Percentiles rank a stretch among this genome's conserved stretches.
Evolutionary conservation across 805 yeast genomes (phyloP).

Genomic region (Starmerella vaccinii): DNA sequence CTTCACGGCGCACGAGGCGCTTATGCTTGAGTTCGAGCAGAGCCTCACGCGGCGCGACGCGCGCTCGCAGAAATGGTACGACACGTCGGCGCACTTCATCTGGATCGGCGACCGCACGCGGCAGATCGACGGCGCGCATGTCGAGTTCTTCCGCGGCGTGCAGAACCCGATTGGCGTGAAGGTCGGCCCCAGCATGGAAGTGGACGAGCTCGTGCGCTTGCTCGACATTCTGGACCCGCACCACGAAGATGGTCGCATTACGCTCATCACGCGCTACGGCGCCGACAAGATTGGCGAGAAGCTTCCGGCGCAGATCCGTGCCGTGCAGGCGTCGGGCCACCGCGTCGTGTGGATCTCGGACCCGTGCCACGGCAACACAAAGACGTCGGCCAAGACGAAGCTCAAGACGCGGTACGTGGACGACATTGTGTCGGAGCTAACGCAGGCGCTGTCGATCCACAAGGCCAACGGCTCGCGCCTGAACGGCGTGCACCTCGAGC

Average conservation of each 20-base stretch:
- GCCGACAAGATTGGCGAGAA: slow-evolving; percentile 30
- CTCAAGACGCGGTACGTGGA: slow-evolving; percentile 37
- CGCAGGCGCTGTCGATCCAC: slow-evolving; percentile 33
- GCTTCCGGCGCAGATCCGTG: slow-evolving; percentile 35
- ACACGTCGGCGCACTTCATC: slow-evolving; percentile 37
- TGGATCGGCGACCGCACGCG: slow-evolving; percentile 40
- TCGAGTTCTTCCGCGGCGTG: slow-evolving; percentile 37
- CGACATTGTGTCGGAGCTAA: slow-evolving; percentile 35
- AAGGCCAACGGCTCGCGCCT: slow-evolving; percentile 28
- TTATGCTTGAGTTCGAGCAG: slow-evolving; percentile 37
- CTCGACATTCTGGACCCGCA: slow-evolving; percentile 36
- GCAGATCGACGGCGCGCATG: slow-evolving; percentile 39
- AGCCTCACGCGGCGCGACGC: slow-evolving; percentile 30
- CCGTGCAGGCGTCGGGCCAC: slow-evolving; percentile 33
- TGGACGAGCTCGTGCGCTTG: slow-evolving; percentile 32
- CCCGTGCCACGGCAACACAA: slow-evolving; percentile 39
- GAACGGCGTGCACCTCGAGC: slow-evolving; percentile 36
- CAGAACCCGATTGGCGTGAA: slow-evolving; percentile 37
- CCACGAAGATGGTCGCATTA: slow-evolving; percentile 33
- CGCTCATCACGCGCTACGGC: slow-evolving; percentile 37
- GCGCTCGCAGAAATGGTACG: slow-evolving; percentile 30
- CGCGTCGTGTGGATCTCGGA: slow-evolving; percentile 38
- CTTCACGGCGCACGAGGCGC: slow-evolving; percentile 36
- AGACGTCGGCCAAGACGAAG: slow-evolving; percentile 32
- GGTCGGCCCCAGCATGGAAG: slow-evolving; percentile 37